These are phyloP conservation scores for Hordeum marinum DNA, from an alignment of 176 grass and related monocot species.

Conservation along the genomic window DNA sequence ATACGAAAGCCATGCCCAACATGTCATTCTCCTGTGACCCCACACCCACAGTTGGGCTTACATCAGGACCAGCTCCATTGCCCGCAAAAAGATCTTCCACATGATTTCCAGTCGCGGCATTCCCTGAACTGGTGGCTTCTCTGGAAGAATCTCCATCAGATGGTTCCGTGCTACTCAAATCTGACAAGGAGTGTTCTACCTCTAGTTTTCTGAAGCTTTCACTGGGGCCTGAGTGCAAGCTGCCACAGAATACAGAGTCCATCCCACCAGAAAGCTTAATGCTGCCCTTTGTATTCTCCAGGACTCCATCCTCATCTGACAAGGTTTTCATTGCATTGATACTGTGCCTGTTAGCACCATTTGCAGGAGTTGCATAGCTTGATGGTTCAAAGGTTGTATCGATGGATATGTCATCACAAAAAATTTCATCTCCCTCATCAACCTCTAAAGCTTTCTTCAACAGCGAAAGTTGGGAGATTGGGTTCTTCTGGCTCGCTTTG, in stretches of 20 bases:
- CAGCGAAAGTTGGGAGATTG: conserved; percentile 21
- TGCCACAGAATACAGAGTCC: conserved; percentile 8
- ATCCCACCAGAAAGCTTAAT: neutral
- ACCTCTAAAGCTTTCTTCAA: conserved; percentile 32
- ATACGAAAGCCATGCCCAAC: conserved; percentile 21
- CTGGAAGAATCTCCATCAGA: conserved; percentile 2
- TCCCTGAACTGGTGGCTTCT: conserved; percentile 18
- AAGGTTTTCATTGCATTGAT: neutral
- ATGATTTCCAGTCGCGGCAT: neutral
- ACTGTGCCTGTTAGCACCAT: conserved; percentile 13
- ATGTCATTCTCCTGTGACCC: conserved; percentile 19
- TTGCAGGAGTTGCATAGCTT: neutral
- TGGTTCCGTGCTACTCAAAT: conserved; percentile 23
- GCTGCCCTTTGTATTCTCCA: conserved; percentile 9
- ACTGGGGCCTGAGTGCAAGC: conserved; percentile 1
- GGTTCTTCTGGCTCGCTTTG: neutral
- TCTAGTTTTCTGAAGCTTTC: conserved; percentile 21
- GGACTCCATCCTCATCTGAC: neutral
- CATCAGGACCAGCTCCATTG: neutral
- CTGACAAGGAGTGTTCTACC: conserved; percentile 19
- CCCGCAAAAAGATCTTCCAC: conserved; percentile 15
- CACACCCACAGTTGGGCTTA: neutral
- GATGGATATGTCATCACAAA: neutral
- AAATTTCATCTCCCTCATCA: neutral
- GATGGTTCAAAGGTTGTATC: conserved; percentile 4